Evolutionary conservation across 176 grass and related monocot genomes (phyloP), one percentile per base, ranked within the genome.

Genomic region (Secale cereale): DNA sequence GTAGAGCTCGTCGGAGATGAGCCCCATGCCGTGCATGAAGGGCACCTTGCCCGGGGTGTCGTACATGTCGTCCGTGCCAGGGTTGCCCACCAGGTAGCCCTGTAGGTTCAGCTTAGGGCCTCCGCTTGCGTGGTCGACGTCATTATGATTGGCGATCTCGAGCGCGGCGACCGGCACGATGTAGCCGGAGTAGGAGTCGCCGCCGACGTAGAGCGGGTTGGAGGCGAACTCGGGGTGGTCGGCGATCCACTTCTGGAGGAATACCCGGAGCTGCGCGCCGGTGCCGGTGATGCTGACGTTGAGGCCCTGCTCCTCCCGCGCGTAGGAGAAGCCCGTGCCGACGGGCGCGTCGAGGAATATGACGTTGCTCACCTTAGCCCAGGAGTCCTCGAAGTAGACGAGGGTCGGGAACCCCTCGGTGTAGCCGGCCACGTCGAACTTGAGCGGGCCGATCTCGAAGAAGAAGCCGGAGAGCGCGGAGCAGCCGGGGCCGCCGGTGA

Each of bases 261-360:
- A 97, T 2, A 27, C n/a, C 29, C 62, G 32, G 78, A 87, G 65
- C 45, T 97, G 91, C 2, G 32, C 35, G 4, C 77, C 88, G 11
- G 94, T 85, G 8, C 63, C 78, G 27, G 80, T 85, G 22, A 93
- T 86, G 41, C 69, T 88, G 2, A 88, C 73, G 67, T 83, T 65
- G 57, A 80, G 66, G 11, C 94, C 94, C 59, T 80, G 68, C 11
- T 89, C 62, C 0, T 76, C 86, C 11, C 32, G 73, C 1, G 94
- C 81, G 81, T 90, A 94, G 0, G 94, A 97, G 82, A 94, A 97
- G 1, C 94, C 94, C 11, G 94, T 90, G 2, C 87, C 94, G 23
- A 97, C 80, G 9, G 94, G 94, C 35, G 89, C 72, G 83, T 97
- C 94, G 30, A 97, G 85, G 77, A 97, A 97, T 48, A 97, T 97